phyloP scores from a whole-genome alignment of 176 grass and related monocot genomes.

The Ensete glaucum region DNA sequence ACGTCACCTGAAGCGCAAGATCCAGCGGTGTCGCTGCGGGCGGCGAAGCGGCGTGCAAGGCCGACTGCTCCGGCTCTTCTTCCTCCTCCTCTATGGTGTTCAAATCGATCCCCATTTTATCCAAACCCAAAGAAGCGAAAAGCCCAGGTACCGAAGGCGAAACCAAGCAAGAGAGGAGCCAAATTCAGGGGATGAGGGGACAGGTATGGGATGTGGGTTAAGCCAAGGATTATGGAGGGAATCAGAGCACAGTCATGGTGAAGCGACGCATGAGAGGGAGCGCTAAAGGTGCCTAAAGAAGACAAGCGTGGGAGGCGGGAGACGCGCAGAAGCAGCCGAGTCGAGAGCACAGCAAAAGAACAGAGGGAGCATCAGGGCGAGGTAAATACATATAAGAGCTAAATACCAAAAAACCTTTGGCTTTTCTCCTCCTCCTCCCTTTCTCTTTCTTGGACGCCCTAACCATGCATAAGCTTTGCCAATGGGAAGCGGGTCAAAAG shows the following conservation, averaged over 20 bases:
- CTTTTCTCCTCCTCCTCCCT: background rate
- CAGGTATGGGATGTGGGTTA: slow-evolving; percentile 26
- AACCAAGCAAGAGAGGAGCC: background rate
- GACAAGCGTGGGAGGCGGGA: slow-evolving; percentile 46
- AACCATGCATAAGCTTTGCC: slow-evolving; percentile 16
- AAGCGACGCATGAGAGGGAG: slow-evolving; percentile 1
- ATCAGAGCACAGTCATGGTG: background rate
- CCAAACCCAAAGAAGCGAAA: slow-evolving; percentile 10
- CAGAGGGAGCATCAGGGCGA: background rate
- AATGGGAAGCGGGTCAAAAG: slow-evolving; percentile 12
- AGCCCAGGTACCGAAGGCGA: too few relatives aligned
- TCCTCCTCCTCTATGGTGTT: slow-evolving; percentile 64
- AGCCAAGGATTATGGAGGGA: slow-evolving; percentile 38
- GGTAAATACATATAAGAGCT: background rate
- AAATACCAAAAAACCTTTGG: background rate
- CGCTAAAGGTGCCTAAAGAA: slow-evolving; percentile 16
- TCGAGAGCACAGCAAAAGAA: background rate
- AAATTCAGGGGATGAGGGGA: background rate
- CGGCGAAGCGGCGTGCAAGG: background rate
- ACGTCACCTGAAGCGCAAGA: background rate
- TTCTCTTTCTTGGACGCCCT: background rate
- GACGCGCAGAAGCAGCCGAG: slow-evolving; percentile 6
- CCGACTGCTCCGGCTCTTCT: slow-evolving; percentile 20
- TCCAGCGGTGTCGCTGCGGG: too few relatives aligned
- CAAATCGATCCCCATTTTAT: slow-evolving; percentile 48